These are phyloP conservation scores for Globisporangium radiosum DNA, from an alignment of 352 stramenopile species.

Conservation along the genomic window DNA sequence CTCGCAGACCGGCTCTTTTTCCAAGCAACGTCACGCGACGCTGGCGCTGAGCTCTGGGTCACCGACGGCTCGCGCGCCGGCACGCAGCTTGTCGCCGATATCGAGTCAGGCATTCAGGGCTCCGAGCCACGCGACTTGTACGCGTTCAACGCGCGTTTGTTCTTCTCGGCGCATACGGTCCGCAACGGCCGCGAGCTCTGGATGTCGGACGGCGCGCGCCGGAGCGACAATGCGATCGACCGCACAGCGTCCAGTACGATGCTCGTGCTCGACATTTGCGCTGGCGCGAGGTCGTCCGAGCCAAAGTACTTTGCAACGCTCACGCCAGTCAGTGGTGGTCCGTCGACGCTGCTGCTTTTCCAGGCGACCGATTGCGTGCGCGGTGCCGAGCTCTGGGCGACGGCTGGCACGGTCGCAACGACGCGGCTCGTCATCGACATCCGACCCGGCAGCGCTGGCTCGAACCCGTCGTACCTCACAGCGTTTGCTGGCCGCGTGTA, in stretches of 20 bases:
- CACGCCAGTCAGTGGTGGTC: neutral
- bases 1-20: conserved; percentile 53
- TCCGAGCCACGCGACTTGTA: conserved; percentile 33
- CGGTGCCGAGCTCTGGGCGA: conserved; percentile 78
- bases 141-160: conserved; percentile 25
- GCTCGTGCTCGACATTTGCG: conserved; percentile 59
- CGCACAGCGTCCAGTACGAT: conserved; percentile 23
- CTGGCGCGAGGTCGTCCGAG: conserved; percentile 32
- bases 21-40: conserved; percentile 40
- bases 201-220: conserved; percentile 38
- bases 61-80: conserved; percentile 49
- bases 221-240: conserved; percentile 22
- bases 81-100: conserved; percentile 50
- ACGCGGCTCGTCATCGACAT: conserved; percentile 70
- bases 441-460: conserved; percentile 26
- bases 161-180: conserved; percentile 47
- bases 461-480: conserved; percentile 46
- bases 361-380: conserved; percentile 77
- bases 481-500: conserved; percentile 33
- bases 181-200: conserved; percentile 48
- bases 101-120: conserved; percentile 36
- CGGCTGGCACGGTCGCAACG: conserved; percentile 37
- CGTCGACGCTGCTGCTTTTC: conserved; percentile 51
- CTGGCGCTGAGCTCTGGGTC: conserved; percentile 71
- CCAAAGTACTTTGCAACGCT: conserved; percentile 44